Conservation (phyloP, 106 monocot genomes). For the Cymbidium sinense region DNA sequence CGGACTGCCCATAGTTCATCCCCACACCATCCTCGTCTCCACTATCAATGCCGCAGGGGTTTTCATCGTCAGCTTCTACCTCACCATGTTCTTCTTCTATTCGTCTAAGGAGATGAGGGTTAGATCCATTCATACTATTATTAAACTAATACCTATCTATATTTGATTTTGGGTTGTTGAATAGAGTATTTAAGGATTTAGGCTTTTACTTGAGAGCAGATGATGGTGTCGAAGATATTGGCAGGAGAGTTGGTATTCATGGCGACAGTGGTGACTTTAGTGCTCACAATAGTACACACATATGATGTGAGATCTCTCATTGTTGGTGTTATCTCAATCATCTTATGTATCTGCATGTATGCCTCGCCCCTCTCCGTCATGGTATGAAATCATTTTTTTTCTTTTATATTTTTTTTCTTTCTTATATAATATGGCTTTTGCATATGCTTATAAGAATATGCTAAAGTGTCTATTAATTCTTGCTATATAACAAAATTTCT, state of each 20-base stretch:
- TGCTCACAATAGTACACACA: constrained; percentile 20
- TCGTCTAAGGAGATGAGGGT: constrained; percentile 17
- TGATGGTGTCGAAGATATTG: constrained; percentile 28
- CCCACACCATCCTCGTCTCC: constrained; percentile 40
- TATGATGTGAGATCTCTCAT: constrained; percentile 25
- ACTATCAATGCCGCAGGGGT: constrained; percentile 52
- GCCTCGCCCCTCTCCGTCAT: constrained; percentile 54
- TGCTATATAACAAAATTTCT: no score
- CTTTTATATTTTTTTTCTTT: background rate
- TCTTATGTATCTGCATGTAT: constrained; percentile 62
- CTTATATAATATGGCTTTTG: no score
- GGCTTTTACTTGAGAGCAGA: background rate
- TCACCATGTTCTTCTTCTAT: constrained; percentile 40
- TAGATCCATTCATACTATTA: background rate
- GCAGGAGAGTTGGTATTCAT: constrained; percentile 36
- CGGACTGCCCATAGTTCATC: constrained; percentile 38
- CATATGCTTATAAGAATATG: no score
- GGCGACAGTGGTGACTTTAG: constrained; percentile 21
- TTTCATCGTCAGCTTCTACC: constrained; percentile 31
- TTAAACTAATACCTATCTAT: no score
- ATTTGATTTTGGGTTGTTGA: background rate
- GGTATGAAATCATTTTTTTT: constrained; percentile 16
- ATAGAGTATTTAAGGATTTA: background rate
- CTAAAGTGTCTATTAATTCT: no score
- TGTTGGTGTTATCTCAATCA: constrained; percentile 46